Conservation (phyloP, 2,329 filamentous ascomycete genomes). For the Paradendryphiella salina region DNA sequence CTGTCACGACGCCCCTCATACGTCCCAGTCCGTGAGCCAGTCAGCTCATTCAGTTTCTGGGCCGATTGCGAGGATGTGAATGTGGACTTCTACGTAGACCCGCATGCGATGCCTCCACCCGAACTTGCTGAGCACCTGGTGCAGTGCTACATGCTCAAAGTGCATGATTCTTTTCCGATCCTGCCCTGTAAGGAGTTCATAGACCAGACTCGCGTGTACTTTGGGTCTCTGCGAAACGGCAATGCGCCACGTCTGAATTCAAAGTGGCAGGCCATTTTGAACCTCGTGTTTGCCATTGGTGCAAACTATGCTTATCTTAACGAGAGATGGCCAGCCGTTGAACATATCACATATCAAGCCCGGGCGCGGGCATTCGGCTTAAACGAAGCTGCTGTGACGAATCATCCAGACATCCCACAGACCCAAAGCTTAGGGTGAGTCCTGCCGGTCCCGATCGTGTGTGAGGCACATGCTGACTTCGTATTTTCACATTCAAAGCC, state of each 20-base stretch:
- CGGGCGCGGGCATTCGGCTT: conserved; percentile 44
- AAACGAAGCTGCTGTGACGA: conserved; percentile 32
- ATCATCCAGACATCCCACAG: conserved; percentile 45
- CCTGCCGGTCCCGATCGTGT: too few species aligned
- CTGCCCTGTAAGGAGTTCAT: conserved; percentile 40
- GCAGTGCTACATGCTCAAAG: conserved; percentile 44
- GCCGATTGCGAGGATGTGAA: conserved; percentile 34
- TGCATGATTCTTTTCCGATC: conserved; percentile 48
- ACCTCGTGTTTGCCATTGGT: conserved; percentile 51
- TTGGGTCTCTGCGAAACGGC: conserved; percentile 23
- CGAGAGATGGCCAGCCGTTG: conserved; percentile 31
- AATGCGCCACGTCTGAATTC: conserved; percentile 23
- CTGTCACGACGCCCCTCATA: conserved; percentile 13
- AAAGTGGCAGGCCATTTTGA: conserved; percentile 48
- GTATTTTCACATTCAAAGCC: not conserved
- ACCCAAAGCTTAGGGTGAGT: conserved; percentile 43
- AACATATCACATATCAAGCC: conserved; percentile 47
- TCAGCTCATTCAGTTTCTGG: conserved; percentile 42
- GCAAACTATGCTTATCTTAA: conserved; percentile 45
- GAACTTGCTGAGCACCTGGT: conserved; percentile 41
- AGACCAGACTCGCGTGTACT: conserved; percentile 43
- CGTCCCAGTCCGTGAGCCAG: conserved; percentile 27
- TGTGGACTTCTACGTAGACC: conserved; percentile 33
- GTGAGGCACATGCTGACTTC: too few species aligned
- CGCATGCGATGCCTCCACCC: conserved; percentile 39